Evolutionary conservation across 768 basidiomycete genomes (phyloP).

Genomic region (Suillus discolor): DNA sequence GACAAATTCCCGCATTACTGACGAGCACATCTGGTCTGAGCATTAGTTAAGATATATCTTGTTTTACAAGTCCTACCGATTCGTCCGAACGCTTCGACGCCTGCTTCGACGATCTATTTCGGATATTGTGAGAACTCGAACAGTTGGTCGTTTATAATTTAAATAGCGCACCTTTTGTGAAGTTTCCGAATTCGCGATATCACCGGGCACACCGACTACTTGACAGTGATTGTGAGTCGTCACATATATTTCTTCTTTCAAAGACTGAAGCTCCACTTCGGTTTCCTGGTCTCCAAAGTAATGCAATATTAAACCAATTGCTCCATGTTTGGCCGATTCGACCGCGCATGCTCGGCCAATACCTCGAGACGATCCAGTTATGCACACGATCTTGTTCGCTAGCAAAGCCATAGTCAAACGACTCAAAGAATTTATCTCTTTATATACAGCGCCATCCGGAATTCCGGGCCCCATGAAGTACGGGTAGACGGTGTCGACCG

Average conservation of each 20-base stretch:
- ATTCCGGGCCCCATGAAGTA: neutral
- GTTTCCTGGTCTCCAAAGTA: conserved; percentile 64
- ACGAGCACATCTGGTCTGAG: conserved; percentile 45
- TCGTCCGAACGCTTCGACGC: conserved; percentile 60
- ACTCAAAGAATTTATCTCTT: neutral
- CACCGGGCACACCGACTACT: conserved; percentile 58
- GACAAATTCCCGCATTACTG: conserved; percentile 70
- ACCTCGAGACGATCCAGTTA: conserved; percentile 75
- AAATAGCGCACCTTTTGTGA: conserved; percentile 48
- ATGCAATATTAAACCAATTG: conserved; percentile 64
- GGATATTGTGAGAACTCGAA: neutral
- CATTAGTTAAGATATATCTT: neutral
- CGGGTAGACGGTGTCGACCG: conserved; percentile 2
- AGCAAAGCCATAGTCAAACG: conserved; percentile 42
- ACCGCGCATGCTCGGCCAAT: conserved; percentile 74
- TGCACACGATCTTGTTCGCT: conserved; percentile 60
- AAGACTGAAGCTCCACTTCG: conserved; percentile 45
- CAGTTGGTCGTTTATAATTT: neutral
- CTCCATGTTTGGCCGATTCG: conserved; percentile 66
- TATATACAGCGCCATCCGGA: conserved; percentile 4
- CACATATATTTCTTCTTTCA: conserved; percentile 49
- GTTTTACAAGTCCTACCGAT: conserved; percentile 49
- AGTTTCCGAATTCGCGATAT: conserved; percentile 62
- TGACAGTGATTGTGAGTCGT: conserved; percentile 32
- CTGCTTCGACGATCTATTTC: conserved; percentile 59